phyloP scores from a whole-genome alignment of 1,139 yeast genomes.

The Geotrichum bryndzae region DNA sequence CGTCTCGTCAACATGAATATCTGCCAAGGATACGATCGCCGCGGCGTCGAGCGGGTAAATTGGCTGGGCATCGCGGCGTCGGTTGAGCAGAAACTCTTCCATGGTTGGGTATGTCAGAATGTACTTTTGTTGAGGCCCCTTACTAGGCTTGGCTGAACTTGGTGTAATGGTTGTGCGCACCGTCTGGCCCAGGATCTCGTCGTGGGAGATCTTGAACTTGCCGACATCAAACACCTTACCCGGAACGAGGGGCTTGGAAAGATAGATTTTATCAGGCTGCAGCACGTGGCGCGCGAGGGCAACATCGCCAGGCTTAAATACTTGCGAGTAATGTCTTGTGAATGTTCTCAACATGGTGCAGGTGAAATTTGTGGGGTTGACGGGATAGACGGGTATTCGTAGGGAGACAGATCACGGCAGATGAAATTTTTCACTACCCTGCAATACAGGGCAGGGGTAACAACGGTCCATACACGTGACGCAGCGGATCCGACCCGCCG shows the following conservation, averaged over 20 bases:
- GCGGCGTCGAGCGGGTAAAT: conserved; percentile 46
- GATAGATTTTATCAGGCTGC: conserved; percentile 15
- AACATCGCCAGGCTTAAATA: conserved; percentile 18
- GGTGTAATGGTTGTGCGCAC: conserved; percentile 12
- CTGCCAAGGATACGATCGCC: conserved; percentile 42
- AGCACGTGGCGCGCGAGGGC: conserved; percentile 18
- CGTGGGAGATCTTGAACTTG: conserved; percentile 10
- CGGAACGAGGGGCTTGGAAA: conserved; percentile 13
- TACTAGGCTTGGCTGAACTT: neutral
- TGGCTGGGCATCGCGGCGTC: conserved; percentile 44
- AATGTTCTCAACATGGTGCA: neutral
- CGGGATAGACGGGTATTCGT: neutral
- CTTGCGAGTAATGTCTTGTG: conserved; percentile 3
- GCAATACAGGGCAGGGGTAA: neutral
- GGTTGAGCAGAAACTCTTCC: conserved; percentile 41
- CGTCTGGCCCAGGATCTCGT: conserved; percentile 14
- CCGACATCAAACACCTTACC: conserved; percentile 13
- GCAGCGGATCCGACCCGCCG: neutral
- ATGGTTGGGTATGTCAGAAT: conserved; percentile 39
- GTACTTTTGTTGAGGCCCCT: conserved; percentile 20
- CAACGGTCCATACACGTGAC: neutral
- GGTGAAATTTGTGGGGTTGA: neutral
- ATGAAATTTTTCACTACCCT: neutral
- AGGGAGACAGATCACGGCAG: neutral
- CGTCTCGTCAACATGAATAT: conserved; percentile 37